A percentile compares a stretch with the other conserved stretches of the same genome.
phyloP scores from a whole-genome alignment of 2,329 filamentous ascomycete genomes.

The Diplodia corticola region DNA sequence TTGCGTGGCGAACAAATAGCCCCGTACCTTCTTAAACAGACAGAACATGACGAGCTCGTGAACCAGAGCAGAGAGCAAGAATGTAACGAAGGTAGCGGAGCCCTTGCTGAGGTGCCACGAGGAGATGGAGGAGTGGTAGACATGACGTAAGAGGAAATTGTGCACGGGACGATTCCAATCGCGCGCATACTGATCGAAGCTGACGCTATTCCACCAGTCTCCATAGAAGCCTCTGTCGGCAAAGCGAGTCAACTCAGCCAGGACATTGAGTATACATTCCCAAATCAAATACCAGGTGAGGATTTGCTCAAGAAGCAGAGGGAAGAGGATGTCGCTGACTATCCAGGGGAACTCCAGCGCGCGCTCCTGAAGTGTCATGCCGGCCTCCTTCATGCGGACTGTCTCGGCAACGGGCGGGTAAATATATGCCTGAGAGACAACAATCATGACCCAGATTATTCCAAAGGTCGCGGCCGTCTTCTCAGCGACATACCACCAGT shows the following conservation, averaged over 20 bases:
- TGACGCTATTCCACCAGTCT: constrained; percentile 55
- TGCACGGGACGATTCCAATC: constrained; percentile 84
- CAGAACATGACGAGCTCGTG: constrained; percentile 81
- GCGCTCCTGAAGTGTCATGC: constrained; percentile 60
- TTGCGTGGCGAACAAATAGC: constrained; percentile 72
- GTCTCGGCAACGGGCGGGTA: constrained; percentile 72
- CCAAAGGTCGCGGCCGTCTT: constrained; percentile 71
- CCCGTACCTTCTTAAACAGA: constrained; percentile 74
- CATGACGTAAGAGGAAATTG: constrained; percentile 74
- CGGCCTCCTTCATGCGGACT: constrained; percentile 65
- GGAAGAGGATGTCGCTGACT: constrained; percentile 73
- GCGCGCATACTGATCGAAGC: constrained; percentile 74
- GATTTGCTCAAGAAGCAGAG: constrained; percentile 76
- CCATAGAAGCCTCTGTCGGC: constrained; percentile 71
- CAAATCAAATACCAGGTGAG: constrained; percentile 81
- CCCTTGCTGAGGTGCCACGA: constrained; percentile 69
- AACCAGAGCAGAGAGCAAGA: constrained; percentile 68
- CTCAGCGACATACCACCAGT: constrained; percentile 74
- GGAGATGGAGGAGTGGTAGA: constrained; percentile 76
- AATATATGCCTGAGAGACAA: constrained; percentile 74
- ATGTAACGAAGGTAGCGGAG: constrained; percentile 73
- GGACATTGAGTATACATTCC: constrained; percentile 66
- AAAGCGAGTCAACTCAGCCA: constrained; percentile 75
- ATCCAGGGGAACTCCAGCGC: constrained; percentile 72
- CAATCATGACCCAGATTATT: constrained; percentile 75